Evolutionary conservation across 768 basidiomycete species (phyloP), one percentile per base, ranked within the genome.

Genomic region (Gymnopilus dilepis): DNA sequence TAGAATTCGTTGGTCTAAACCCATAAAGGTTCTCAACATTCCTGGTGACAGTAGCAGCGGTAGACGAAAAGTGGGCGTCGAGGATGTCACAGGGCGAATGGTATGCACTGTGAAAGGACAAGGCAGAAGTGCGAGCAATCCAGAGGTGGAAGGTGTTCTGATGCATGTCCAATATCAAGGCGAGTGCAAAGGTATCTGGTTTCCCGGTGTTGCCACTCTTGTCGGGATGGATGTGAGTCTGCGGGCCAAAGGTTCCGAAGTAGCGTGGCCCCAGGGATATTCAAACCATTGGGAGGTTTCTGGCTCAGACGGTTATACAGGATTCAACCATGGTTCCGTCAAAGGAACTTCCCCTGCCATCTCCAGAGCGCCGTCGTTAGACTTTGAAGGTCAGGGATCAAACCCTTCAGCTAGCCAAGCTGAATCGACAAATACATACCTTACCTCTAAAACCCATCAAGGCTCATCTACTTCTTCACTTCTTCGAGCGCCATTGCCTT

Each of bases 161-260:
- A 82, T 92, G 80, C 79, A 82, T 41, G 73, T 93, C 15, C 85
- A 89, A 58, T 92, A 91, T 70, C 87, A 86, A 63, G 91, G 83
- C 38, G 82, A 84, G 2, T 93, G 91, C 73, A 87, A 84, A 62
- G 89, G 89, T 12, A 76, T 94, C 43, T 94, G 90, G 89, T 92
- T 87, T 68, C 87, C 91, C 40, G 92, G 91, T 2, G 91, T 92
- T 4, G 92, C 92, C 3, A 93, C 90, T 3, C 77, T 92, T 67
- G 79, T 94, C 19, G 92, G 91, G 9, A 77, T 94, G 81, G 92
- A 94, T 67, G 82, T 92, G 31, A 82, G 83, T 11, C 78, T 94
- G 12, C 86, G 88, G 62, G 81, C 84, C 8, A 88, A 87, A 67
- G 85, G 86, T 26, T 88, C 86, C 22, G 88, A 91, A 59, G 80